phyloP scores from a whole-genome alignment of 2,329 filamentous ascomycete genomes.

The Plectosphaerella sp. region DNA sequence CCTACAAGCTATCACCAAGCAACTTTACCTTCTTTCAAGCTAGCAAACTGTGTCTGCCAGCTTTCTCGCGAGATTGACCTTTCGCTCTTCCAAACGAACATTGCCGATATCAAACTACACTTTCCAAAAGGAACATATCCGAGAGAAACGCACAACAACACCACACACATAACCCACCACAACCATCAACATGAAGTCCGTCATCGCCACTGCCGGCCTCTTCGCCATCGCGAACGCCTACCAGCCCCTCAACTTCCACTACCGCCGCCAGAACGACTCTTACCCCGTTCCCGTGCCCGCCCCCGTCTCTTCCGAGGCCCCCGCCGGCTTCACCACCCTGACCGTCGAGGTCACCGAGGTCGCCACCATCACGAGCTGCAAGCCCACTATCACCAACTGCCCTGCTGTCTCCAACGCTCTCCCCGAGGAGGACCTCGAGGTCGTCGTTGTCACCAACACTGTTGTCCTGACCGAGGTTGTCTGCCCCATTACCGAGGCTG shows the following conservation, averaged over 20 bases:
- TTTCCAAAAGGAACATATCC: background rate
- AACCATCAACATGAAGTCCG: slow-evolving; percentile 42
- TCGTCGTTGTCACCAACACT: slow-evolving; percentile 31
- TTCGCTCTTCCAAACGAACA: slow-evolving; percentile 9
- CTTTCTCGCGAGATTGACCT: slow-evolving; percentile 13
- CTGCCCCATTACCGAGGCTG: slow-evolving; percentile 40
- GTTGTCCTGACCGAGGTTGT: slow-evolving; percentile 34
- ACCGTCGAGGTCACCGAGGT: slow-evolving; percentile 51
- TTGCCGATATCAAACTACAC: background rate
- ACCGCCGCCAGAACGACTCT: slow-evolving; percentile 11
- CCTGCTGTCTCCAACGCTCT: slow-evolving; percentile 29
- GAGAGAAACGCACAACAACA: background rate
- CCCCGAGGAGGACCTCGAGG: slow-evolving; percentile 27
- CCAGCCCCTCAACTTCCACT: slow-evolving; percentile 28
- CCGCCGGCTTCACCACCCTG: slow-evolving; percentile 28
- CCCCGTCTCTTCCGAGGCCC: slow-evolving; percentile 9
- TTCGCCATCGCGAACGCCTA: slow-evolving; percentile 37
- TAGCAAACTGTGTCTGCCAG: slow-evolving; percentile 15
- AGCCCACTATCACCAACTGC: slow-evolving; percentile 54
- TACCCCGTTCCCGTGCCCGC: too few relatives aligned
- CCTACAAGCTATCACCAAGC: slow-evolving; percentile 1
- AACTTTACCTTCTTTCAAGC: slow-evolving; percentile 8
- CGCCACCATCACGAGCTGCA: slow-evolving; percentile 55
- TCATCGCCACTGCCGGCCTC: slow-evolving; percentile 34
- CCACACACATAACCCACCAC: slow-evolving; percentile 5